A percentile compares a stretch with the other conserved stretches of the same genome.
Conservation (phyloP, 2,329 filamentous ascomycete species). For the Didymella lethalis region DNA sequence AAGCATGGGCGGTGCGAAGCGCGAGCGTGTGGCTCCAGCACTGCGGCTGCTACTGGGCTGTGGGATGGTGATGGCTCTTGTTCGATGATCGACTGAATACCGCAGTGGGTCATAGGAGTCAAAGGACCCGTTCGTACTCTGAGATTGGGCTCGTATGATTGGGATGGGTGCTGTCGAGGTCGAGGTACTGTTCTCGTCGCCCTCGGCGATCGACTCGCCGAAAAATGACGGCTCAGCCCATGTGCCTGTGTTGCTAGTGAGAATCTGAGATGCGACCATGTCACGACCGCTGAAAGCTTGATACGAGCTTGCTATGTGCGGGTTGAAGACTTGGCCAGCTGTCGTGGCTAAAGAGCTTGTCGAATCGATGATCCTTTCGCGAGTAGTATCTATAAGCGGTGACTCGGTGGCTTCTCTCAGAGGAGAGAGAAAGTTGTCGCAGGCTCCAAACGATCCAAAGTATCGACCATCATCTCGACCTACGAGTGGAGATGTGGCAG, state of each 20-base stretch:
- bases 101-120: slow-evolving; percentile 22
- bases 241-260: slow-evolving; percentile 36
- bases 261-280: slow-evolving; percentile 40
- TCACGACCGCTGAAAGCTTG: slow-evolving; percentile 43
- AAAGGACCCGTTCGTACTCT: slow-evolving; percentile 29
- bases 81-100: slow-evolving; percentile 19
- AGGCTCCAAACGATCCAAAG: slow-evolving; percentile 38
- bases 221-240: slow-evolving; percentile 42
- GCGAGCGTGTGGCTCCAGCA: slow-evolving; percentile 14
- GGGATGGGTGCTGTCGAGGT: slow-evolving; percentile 40
- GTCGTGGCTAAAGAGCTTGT: slow-evolving; percentile 33
- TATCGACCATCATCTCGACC: slow-evolving; percentile 28
- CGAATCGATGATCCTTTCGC: slow-evolving; percentile 31
- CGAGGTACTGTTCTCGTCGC: slow-evolving; percentile 25
- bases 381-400: slow-evolving; percentile 37
- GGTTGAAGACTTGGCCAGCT: slow-evolving; percentile 40
- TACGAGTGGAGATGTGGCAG: slow-evolving; percentile 39
- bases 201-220: slow-evolving; percentile 42
- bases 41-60: slow-evolving; percentile 30
- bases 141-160: slow-evolving; percentile 37
- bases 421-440: slow-evolving; percentile 31
- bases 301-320: slow-evolving; percentile 37
- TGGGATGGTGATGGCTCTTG: slow-evolving; percentile 43
- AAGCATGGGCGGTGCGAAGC: slow-evolving; percentile 33
- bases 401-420: slow-evolving; percentile 26